Evolutionary conservation across 2,329 filamentous ascomycete genomes (phyloP).

Genomic region (Aspergillus pseudoviridinutans): DNA sequence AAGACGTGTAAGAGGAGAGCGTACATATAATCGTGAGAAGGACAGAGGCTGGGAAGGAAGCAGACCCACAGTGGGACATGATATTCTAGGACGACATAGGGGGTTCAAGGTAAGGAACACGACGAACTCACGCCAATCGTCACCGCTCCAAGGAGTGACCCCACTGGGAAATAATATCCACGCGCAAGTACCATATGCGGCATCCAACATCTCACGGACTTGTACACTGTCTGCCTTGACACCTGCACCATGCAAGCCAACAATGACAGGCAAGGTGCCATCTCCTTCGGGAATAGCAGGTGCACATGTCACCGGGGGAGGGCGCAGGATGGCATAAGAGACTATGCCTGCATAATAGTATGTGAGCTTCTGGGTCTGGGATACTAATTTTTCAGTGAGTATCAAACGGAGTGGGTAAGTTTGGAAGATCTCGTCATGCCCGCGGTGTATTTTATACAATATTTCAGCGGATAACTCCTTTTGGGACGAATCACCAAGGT

Average conservation of each 20-base stretch:
- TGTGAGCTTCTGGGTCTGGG: slow-evolving; percentile 51
- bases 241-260: slow-evolving; percentile 55
- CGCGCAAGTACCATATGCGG: slow-evolving; percentile 49
- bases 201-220: slow-evolving; percentile 47
- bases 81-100: not conserved
- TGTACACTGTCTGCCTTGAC: slow-evolving; percentile 49
- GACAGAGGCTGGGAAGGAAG: not conserved
- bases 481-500: not conserved
- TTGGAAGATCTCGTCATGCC: not conserved
- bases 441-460: slow-evolving; percentile 9
- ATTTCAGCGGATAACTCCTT: slow-evolving; percentile 16
- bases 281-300: slow-evolving; percentile 8
- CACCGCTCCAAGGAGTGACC: slow-evolving; percentile 56
- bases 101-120: not conserved
- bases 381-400: slow-evolving; percentile 20
- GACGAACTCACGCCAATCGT: slow-evolving; percentile 54
- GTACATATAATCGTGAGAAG: not conserved
- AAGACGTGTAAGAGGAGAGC: not conserved
- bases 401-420: slow-evolving; percentile 15
- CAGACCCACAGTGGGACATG: not conserved
- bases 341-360: slow-evolving; percentile 53
- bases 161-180: slow-evolving; percentile 56
- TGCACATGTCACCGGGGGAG: slow-evolving; percentile 44
- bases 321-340: slow-evolving; percentile 56
- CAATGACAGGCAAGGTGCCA: slow-evolving; percentile 44